phyloP scores from a whole-genome alignment of 2,329 filamentous ascomycete species.

The Magnaporthiopsis rhizophila region DNA sequence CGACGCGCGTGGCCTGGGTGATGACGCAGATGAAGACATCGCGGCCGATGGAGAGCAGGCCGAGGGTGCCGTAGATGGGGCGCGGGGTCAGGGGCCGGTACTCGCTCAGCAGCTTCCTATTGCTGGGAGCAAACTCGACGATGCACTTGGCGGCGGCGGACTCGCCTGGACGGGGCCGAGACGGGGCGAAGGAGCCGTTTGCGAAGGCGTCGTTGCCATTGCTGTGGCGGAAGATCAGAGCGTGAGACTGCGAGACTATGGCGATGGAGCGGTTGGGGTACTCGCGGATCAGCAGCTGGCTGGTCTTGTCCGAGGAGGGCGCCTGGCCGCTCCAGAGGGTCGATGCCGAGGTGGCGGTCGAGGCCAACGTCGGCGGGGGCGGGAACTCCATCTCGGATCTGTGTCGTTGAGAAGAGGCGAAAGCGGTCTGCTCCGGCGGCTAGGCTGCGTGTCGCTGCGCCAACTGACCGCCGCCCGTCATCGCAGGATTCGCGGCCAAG shows the following conservation, averaged over 20 bases:
- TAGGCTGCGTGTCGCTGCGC: not conserved
- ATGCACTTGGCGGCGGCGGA: constrained; percentile 60
- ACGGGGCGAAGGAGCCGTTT: constrained; percentile 51
- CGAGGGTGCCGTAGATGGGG: constrained; percentile 77
- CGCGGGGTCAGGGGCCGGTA: constrained; percentile 69
- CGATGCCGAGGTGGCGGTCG: constrained; percentile 15
- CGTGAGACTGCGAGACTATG: constrained; percentile 70
- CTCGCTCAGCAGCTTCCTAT: constrained; percentile 60
- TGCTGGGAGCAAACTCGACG: constrained; percentile 70
- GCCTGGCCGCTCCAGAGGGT: constrained; percentile 37
- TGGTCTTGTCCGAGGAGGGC: constrained; percentile 50
- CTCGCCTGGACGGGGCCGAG: constrained; percentile 34
- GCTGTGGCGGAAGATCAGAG: constrained; percentile 74
- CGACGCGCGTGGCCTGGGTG: constrained; percentile 68
- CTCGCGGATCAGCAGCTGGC: constrained; percentile 78
- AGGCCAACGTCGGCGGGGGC: constrained; percentile 15
- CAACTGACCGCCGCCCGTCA: not conserved
- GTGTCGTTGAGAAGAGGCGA: not conserved
- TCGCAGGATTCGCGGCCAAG: not conserved
- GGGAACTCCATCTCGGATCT: constrained; percentile 38
- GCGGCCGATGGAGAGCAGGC: constrained; percentile 71
- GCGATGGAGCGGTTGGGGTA: constrained; percentile 82
- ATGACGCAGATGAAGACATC: constrained; percentile 92
- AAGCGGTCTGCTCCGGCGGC: not conserved
- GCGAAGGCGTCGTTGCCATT: constrained; percentile 45